Conservation (phyloP, 192 early-diverging fungal species). For the Chytriomyces hyalinus region DNA sequence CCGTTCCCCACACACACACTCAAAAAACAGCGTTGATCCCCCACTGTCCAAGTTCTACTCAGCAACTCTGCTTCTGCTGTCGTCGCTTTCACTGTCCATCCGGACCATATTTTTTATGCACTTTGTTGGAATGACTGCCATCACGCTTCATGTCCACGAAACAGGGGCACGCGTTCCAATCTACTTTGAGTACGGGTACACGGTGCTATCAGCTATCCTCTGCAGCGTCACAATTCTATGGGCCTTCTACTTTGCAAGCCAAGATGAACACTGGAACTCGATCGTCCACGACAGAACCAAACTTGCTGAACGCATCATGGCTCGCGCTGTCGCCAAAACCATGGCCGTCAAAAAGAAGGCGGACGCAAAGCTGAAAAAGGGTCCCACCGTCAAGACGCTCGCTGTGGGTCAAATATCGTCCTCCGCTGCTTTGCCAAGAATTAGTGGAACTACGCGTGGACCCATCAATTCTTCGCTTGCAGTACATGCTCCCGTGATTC, state of each 20-base stretch:
- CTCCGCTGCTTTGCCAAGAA: not conserved
- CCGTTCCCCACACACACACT: not conserved
- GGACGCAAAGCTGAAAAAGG: not conserved
- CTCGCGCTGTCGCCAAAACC: not conserved
- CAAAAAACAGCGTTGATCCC: not conserved
- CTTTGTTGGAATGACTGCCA: constrained; percentile 21
- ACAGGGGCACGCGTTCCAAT: constrained; percentile 5
- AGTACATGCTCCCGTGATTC: not conserved
- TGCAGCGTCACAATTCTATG: not conserved
- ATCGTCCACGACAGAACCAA: constrained; percentile 1
- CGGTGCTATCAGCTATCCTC: constrained; percentile 5
- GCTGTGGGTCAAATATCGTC: not conserved
- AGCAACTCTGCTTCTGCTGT: not conserved
- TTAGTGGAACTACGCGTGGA: no score
- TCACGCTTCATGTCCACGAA: not conserved
- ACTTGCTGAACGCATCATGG: not conserved
- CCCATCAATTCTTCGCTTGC: no score
- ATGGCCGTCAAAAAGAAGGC: not conserved
- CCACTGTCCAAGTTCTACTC: constrained; percentile 2
- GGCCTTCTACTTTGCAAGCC: constrained; percentile 2
- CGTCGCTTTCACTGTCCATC: constrained; percentile 5
- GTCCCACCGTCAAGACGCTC: not conserved
- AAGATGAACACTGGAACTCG: constrained; percentile 11
- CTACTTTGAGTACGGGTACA: constrained; percentile 12
- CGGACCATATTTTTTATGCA: constrained; percentile 28